Percentiles rank a stretch among this genome's conserved stretches.
phyloP scores from a whole-genome alignment of 2,329 filamentous ascomycete genomes.

The Diaporthe vexans region DNA sequence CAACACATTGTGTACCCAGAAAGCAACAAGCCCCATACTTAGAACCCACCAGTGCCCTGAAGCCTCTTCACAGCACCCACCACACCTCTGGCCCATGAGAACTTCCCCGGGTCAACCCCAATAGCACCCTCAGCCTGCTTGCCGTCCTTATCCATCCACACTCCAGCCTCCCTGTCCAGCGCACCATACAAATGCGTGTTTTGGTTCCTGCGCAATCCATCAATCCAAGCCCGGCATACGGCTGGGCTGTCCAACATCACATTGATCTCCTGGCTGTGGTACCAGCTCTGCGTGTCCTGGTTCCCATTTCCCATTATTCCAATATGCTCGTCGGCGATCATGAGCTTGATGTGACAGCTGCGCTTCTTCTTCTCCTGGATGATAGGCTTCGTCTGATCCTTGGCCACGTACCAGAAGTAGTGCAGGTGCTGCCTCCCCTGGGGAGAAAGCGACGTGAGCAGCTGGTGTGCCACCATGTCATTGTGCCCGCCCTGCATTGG shows the following conservation, averaged over 20 bases:
- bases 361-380: constrained; percentile 75
- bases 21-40: not conserved
- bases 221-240: constrained; percentile 75
- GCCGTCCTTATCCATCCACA: constrained; percentile 71
- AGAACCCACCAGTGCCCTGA: constrained; percentile 69
- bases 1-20: not conserved
- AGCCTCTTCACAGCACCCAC: constrained; percentile 71
- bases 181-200: constrained; percentile 73
- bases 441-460: constrained; percentile 68
- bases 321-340: constrained; percentile 78
- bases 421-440: constrained; percentile 65
- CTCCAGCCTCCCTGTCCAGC: constrained; percentile 67
- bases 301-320: constrained; percentile 83
- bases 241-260: constrained; percentile 76
- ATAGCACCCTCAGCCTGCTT: constrained; percentile 64
- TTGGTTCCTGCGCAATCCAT: constrained; percentile 67
- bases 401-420: constrained; percentile 79
- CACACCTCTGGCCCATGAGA: constrained; percentile 71
- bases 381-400: constrained; percentile 78
- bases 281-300: constrained; percentile 86
- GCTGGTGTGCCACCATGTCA: constrained; percentile 74
- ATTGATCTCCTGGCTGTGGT: constrained; percentile 83
- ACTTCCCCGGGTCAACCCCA: constrained; percentile 66
- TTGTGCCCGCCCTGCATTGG: constrained; percentile 83
- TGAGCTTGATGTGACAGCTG: constrained; percentile 82